Percentiles rank a stretch among this genome's conserved stretches.
Evolutionary conservation across 2,329 filamentous ascomycete genomes (phyloP).

Genomic region (Aspergillus sp.): DNA sequence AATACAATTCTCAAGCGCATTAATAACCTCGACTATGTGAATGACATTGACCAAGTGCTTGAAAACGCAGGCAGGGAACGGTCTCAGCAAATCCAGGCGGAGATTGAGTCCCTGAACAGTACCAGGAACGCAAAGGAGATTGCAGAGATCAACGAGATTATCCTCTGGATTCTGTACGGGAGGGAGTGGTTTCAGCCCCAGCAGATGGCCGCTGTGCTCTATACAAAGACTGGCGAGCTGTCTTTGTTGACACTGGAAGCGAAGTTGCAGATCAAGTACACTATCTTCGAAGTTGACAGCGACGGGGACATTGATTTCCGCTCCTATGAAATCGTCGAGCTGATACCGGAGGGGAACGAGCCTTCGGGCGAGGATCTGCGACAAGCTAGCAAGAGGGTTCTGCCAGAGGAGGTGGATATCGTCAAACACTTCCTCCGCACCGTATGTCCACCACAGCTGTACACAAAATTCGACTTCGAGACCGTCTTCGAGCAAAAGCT

Average conservation of each 20-base stretch:
- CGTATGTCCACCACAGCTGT: slow-evolving; percentile 30
- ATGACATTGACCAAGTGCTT: slow-evolving; percentile 33
- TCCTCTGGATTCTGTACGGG: slow-evolving; percentile 32
- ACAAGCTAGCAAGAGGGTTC: slow-evolving; percentile 8
- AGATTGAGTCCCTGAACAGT: slow-evolving; percentile 30
- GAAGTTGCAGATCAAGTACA: slow-evolving; percentile 27
- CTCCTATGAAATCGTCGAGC: slow-evolving; percentile 22
- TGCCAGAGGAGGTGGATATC: slow-evolving; percentile 28
- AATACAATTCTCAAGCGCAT: slow-evolving; percentile 32
- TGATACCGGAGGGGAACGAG: slow-evolving; percentile 19
- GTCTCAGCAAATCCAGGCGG: slow-evolving; percentile 30
- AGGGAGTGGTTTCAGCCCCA: slow-evolving; percentile 22
- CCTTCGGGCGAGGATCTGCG: background rate
- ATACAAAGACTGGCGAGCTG: slow-evolving; percentile 28
- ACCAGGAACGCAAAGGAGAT: slow-evolving; percentile 30
- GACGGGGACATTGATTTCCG: slow-evolving; percentile 26
- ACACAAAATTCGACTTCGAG: slow-evolving; percentile 32
- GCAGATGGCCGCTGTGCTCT: slow-evolving; percentile 29
- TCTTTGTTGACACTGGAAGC: slow-evolving; percentile 29
- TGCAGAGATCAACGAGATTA: slow-evolving; percentile 34
- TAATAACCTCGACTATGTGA: slow-evolving; percentile 30
- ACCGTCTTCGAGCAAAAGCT: slow-evolving; percentile 30
- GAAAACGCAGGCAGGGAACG: slow-evolving; percentile 30
- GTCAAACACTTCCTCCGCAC: slow-evolving; percentile 30
- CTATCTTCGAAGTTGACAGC: slow-evolving; percentile 27